Evolutionary conservation across 257 asterid species (phyloP), one percentile per base, ranked within the genome.

Genomic region (Penstemon eatonii): DNA sequence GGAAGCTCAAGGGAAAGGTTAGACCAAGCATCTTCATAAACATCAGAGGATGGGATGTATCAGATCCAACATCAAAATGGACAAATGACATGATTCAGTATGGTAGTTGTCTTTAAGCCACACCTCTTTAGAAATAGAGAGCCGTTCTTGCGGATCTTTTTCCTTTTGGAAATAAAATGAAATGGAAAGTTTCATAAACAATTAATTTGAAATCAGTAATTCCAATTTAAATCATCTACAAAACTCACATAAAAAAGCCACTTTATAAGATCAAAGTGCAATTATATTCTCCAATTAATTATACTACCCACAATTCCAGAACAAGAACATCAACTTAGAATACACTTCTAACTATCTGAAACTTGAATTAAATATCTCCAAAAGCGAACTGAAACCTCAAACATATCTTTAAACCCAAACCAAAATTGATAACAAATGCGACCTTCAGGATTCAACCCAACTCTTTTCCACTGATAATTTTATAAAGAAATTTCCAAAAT

Each of bases 81-180:
- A 53, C 46, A 47, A 47, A 52, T 55, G 58, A 36, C 38, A n/a
- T 38, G 69, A 49, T 76, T 49, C 53, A 61, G 68, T 8, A 44
- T 11, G 13, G 70, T 11, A 8, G 37, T 13, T 39, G 53, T 44
- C n/a, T 4, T 52, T 25, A 0, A 10, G 67, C 55, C 10, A 44
- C 62, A 38, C 44, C 13, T 33, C 11, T 18, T 7, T 5, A 0
- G 5, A 40, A 40, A 53, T 25, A 25, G 2, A 51, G n/a, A 18
- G 10, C 36, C n/a, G 3, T 40, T 52, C 36, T 43, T 66, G 36
- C 47, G 4, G 39, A 10, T 8, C 12, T 40, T 6, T 46, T 41
- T 66, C 37, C 4, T 7, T 5, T 39, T 37, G 38, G 58, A 8
- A 12, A 2, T 4, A 1, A 41, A 58, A 12, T 36, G 4, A 56